Conservation (phyloP, 2,329 filamentous ascomycete species). For the Alternaria panax region DNA sequence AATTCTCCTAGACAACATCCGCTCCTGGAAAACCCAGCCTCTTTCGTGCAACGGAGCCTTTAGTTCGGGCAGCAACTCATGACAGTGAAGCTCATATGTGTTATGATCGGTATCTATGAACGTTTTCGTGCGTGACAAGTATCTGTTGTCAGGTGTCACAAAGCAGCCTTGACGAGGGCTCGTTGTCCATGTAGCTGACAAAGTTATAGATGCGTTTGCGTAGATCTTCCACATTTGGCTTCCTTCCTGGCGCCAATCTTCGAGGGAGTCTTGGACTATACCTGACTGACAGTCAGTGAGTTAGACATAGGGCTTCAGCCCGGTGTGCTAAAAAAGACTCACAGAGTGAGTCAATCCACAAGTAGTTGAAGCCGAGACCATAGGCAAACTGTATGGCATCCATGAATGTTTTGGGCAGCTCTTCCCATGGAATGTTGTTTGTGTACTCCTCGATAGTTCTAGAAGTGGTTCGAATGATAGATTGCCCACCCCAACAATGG, state of each 20-base stretch:
- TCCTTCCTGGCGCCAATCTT: slow-evolving; percentile 22
- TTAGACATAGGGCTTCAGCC: not conserved
- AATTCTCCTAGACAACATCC: not conserved
- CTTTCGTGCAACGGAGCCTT: not conserved
- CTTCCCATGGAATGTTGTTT: not conserved
- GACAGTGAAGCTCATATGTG: not conserved
- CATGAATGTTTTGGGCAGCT: slow-evolving; percentile 16
- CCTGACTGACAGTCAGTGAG: not conserved
- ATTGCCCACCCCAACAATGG: slow-evolving; percentile 9
- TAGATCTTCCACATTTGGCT: slow-evolving; percentile 12
- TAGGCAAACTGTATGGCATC: slow-evolving; percentile 18
- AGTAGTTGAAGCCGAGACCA: slow-evolving; percentile 15
- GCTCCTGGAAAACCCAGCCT: slow-evolving; percentile 7
- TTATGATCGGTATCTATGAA: not conserved
- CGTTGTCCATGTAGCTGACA: not conserved
- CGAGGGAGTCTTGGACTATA: slow-evolving; percentile 11
- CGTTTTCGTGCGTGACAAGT: not conserved
- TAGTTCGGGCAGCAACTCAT: not conserved
- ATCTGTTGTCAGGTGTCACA: not conserved
- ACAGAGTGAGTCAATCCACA: slow-evolving; percentile 28
- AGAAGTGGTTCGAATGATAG: not conserved
- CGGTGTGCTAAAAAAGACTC: not conserved
- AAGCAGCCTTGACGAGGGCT: slow-evolving; percentile 2
- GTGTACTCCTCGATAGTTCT: not conserved
- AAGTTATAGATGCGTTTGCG: not conserved